These are phyloP conservation scores for Novymonas esmeraldas DNA, from an alignment of 208 protist genomes.

Conservation along the genomic window DNA sequence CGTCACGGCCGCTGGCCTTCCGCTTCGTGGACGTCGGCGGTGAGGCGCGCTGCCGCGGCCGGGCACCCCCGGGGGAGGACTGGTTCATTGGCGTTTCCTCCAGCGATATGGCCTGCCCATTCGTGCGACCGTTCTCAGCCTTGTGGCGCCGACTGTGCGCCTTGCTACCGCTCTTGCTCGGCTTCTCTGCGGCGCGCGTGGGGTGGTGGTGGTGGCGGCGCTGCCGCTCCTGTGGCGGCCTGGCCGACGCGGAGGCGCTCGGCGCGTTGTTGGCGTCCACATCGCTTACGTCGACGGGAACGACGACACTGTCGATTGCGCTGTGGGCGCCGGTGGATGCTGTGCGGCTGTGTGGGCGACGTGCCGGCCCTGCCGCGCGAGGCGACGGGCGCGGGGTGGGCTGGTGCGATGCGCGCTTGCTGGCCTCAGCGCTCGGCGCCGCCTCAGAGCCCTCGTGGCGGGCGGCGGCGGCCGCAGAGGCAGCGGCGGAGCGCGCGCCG, in stretches of 20 bases:
- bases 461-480: neutral
- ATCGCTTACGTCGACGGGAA: neutral
- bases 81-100: slow-evolving; percentile 7
- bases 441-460: neutral
- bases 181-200: neutral
- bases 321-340: neutral
- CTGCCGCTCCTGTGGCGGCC: neutral
- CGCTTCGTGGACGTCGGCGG: slow-evolving; percentile 8
- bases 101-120: slow-evolving; percentile 6
- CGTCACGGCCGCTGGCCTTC: slow-evolving; percentile 8
- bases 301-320: neutral
- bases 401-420: neutral
- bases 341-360: neutral
- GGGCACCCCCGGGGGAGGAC: neutral
- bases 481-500: neutral
- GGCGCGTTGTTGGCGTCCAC: slow-evolving; percentile 4
- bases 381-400: neutral
- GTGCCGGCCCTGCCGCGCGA: neutral
- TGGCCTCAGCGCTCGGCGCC: neutral
- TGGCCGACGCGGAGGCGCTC: neutral
- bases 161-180: neutral
- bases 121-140: neutral
- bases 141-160: neutral
- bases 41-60: slow-evolving; percentile 1
- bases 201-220: slow-evolving; percentile 14